Conservation (phyloP, 768 basidiomycete genomes). For the Russula sp. region DNA sequence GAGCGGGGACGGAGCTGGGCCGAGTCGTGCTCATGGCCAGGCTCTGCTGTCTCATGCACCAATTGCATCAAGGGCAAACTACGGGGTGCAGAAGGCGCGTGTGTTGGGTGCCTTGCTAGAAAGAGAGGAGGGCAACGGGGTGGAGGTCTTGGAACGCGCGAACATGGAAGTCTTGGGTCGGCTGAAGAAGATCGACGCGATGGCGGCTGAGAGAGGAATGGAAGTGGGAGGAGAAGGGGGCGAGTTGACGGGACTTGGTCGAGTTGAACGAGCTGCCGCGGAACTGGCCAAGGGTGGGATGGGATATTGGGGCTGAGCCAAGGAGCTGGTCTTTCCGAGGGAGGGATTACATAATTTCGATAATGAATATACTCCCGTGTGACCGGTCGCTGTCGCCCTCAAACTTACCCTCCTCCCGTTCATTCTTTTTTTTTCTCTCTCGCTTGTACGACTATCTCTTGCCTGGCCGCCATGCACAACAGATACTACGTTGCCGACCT, state of each 20-base stretch:
- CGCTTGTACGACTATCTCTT: slow-evolving; percentile 9
- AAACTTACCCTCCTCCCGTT: neutral
- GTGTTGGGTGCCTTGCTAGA: slow-evolving; percentile 41
- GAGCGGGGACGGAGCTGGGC: slow-evolving; percentile 1
- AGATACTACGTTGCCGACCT: slow-evolving; percentile 44
- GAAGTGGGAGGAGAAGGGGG: slow-evolving; percentile 46
- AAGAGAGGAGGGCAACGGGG: slow-evolving; percentile 21
- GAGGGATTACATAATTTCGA: slow-evolving; percentile 14
- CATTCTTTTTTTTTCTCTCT: neutral
- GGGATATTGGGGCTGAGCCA: slow-evolving; percentile 51
- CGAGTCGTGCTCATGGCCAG: slow-evolving; percentile 13
- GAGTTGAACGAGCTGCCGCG: slow-evolving; percentile 49
- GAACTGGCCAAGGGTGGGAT: slow-evolving; percentile 43
- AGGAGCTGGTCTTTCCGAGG: slow-evolving; percentile 39
- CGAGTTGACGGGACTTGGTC: slow-evolving; percentile 44
- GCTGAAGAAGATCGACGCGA: slow-evolving; percentile 50
- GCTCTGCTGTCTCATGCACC: slow-evolving; percentile 38
- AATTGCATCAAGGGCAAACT: slow-evolving; percentile 42
- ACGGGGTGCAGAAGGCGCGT: slow-evolving; percentile 44
- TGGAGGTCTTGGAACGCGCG: slow-evolving; percentile 44
- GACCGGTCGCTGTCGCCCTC: neutral
- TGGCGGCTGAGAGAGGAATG: slow-evolving; percentile 42
- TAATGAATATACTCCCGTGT: neutral
- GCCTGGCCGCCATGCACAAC: slow-evolving; percentile 34
- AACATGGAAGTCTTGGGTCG: slow-evolving; percentile 51